Base-by-base conservation (phyloP, 1,139 yeast species). In the Pneumocystis carinii region DNA sequence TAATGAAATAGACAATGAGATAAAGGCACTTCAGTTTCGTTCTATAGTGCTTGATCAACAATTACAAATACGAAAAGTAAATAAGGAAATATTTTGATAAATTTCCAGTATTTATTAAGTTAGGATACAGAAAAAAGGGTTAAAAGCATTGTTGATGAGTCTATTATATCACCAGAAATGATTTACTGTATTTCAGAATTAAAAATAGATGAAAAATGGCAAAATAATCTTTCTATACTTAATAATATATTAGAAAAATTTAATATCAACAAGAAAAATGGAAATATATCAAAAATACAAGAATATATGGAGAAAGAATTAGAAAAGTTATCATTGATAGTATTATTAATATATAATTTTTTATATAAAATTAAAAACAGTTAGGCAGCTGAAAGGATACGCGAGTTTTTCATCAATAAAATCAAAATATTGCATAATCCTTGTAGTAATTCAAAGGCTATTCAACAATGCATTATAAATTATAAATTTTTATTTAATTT, bases 321-420 rank as follows among this genome's bases (percentile, higher is more conserved):
- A 24, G 42, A 37, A 57, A 57, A 57, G 29, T 12, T 57, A 4
- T 29, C 12, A 57, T 39, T 27, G 36, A 56, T 55, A 2, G 42
- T 38, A 14, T 39, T 36, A 62, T 64, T 56, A 72, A 74, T 27
- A 65, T 68, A 24, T 67, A 67, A 58, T 75, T 76, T 12, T 69
- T 77, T 24, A 73, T 73, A 7, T 71, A 79, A 68, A 70, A 75
- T 55, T 63, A 85, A 19, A 32, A 75, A 76, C 6, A 69, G 79
- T 59, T 42, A 82, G 71, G 80, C 84, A 1, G 74, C 87, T 1
- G 97, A 90, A 71, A 78, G 95, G 63, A 83, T 88, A 7, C 79
- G 95, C 64, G 88, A 86, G 71, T 85, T 76, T 69, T 74, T 89
- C 41, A 82, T 89, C 8, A 69, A 75, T 4, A 81, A 85, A 68